Percentiles rank a stretch among this genome's conserved stretches.
phyloP scores from a whole-genome alignment of 2,329 filamentous ascomycete genomes.

The Sporothrix pseudoabietina region DNA sequence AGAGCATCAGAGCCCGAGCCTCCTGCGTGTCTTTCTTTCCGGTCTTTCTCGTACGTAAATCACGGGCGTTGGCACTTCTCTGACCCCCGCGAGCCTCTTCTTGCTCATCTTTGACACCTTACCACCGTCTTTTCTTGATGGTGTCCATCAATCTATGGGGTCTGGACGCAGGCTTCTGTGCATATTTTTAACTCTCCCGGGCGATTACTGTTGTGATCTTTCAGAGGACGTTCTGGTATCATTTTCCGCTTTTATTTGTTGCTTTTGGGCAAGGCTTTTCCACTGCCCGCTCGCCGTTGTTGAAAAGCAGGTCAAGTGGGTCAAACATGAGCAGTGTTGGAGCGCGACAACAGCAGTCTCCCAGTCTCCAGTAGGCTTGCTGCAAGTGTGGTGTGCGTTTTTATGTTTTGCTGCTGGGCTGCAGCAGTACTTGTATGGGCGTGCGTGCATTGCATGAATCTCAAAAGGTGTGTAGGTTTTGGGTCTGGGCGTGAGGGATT shows the following conservation, averaged over 20 bases:
- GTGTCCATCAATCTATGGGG: not conserved
- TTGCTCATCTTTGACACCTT: not conserved
- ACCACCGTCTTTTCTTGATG: no score
- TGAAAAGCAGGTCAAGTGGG: slow-evolving; percentile 4
- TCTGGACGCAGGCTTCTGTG: not conserved
- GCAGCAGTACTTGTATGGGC: not conserved
- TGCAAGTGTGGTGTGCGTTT: slow-evolving; percentile 16
- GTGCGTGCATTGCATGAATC: slow-evolving; percentile 19
- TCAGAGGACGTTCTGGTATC: not conserved
- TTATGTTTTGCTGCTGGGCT: not conserved
- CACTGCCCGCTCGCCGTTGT: not conserved
- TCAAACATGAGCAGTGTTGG: slow-evolving; percentile 11
- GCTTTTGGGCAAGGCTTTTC: not conserved
- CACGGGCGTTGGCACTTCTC: not conserved
- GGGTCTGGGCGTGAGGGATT: not conserved
- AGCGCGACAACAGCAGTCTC: not conserved
- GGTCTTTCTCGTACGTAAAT: slow-evolving; percentile 19
- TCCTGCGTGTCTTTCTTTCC: not conserved
- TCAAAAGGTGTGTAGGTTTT: not conserved
- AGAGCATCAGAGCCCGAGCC: not conserved
- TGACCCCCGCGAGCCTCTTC: not conserved
- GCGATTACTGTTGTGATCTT: not conserved
- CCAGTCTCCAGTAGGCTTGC: not conserved
- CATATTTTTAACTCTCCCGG: not conserved
- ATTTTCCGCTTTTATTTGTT: not conserved